Evolutionary conservation across 2,329 filamentous ascomycete species (phyloP).

Genomic region (Cercospora sp.): DNA sequence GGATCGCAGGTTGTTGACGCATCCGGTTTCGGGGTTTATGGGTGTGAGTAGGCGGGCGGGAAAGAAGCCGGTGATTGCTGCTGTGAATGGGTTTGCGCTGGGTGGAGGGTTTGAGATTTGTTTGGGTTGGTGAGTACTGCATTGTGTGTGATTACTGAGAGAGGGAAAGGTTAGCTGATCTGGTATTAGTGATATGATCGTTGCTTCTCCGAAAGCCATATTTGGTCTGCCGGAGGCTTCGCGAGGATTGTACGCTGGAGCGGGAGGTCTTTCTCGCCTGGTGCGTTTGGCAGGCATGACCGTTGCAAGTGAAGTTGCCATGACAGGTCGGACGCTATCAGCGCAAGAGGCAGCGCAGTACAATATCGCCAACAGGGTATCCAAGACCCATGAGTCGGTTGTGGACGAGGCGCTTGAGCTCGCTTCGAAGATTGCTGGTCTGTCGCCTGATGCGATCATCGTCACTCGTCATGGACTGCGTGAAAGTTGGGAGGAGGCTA

Average conservation of each 20-base stretch:
- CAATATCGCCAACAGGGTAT: conserved; percentile 46
- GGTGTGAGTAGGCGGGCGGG: conserved; percentile 58
- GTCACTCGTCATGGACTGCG: conserved; percentile 46
- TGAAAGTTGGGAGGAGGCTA: conserved; percentile 45
- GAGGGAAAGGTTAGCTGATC: conserved; percentile 2
- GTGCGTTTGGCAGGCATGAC: conserved; percentile 53
- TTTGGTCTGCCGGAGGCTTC: conserved; percentile 58
- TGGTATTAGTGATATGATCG: conserved; percentile 48
- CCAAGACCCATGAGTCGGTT: conserved; percentile 39
- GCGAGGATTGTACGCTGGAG: conserved; percentile 56
- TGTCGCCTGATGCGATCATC: conserved; percentile 45
- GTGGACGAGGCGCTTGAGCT: conserved; percentile 43
- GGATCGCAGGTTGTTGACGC: conserved; percentile 27
- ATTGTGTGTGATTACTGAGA: neutral
- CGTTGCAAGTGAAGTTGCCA: conserved; percentile 52
- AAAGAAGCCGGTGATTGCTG: conserved; percentile 62
- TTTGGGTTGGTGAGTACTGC: conserved; percentile 47
- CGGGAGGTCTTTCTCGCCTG: conserved; percentile 55
- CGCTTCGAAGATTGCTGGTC: conserved; percentile 41
- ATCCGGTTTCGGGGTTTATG: conserved; percentile 51
- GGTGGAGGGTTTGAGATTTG: conserved; percentile 61
- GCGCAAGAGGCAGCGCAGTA: conserved; percentile 49
- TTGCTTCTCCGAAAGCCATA: conserved; percentile 54
- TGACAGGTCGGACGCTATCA: conserved; percentile 50
- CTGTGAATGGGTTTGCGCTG: conserved; percentile 59